Percentiles rank a stretch among this genome's conserved stretches.
Conservation (phyloP, 1,139 yeast genomes). For the Hemisphaericaspora xylofermentans region DNA sequence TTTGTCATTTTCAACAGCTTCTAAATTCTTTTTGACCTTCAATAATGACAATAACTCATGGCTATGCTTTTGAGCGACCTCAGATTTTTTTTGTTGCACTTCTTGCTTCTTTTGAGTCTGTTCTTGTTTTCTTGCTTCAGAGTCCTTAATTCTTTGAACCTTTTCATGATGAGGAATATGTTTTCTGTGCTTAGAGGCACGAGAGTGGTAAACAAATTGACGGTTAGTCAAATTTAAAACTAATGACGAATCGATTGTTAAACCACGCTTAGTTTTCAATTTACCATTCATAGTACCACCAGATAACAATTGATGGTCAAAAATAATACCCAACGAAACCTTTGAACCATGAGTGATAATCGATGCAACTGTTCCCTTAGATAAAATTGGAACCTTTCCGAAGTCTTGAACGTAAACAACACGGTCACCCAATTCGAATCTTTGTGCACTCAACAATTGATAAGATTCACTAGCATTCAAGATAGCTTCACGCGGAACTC, state of each 20-base stretch:
- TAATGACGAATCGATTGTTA: constrained; percentile 77
- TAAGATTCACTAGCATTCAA: constrained; percentile 74
- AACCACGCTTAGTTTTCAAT: constrained; percentile 74
- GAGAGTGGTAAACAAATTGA: constrained; percentile 75
- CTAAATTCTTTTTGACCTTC: constrained; percentile 20
- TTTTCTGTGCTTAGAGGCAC: constrained; percentile 54
- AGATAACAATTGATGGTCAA: constrained; percentile 79
- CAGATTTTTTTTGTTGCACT: constrained; percentile 8
- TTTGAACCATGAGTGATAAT: constrained; percentile 63
- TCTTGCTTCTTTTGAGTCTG: constrained; percentile 15
- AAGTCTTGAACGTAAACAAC: constrained; percentile 81
- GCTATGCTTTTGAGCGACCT: constrained; percentile 15
- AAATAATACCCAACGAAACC: constrained; percentile 66
- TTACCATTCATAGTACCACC: constrained; percentile 83
- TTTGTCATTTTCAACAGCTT: constrained; percentile 14
- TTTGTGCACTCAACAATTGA: constrained; percentile 71
- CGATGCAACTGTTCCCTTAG: constrained; percentile 90
- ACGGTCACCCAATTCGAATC: constrained; percentile 84
- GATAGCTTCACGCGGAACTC: constrained; percentile 84
- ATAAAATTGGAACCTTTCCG: constrained; percentile 85
- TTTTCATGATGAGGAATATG: constrained; percentile 26
- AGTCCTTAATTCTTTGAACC: constrained; percentile 18
- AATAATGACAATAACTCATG: constrained; percentile 41
- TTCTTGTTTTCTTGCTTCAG: constrained; percentile 18
- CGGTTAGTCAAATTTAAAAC: constrained; percentile 73